A percentile compares a stretch with the other conserved stretches of the same genome.
Conservation (phyloP, 1,139 yeast genomes). For the Zhuliangozyma blackwelliae region DNA sequence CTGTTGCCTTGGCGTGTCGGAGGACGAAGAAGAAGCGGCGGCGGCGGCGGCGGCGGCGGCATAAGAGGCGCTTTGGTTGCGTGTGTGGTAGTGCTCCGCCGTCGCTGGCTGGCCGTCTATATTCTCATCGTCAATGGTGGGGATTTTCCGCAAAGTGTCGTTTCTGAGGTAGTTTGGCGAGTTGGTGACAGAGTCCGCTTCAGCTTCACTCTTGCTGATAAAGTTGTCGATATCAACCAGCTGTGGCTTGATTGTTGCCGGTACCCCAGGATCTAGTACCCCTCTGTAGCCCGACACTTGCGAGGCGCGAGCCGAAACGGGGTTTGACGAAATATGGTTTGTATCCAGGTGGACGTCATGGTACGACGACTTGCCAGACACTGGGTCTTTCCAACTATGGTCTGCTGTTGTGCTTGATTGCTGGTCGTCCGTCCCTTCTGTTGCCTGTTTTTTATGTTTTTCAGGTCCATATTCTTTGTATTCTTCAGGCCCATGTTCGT, state of each 20-base stretch:
- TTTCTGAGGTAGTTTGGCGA: slow-evolving; percentile 16
- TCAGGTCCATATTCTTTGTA: too few relatives aligned
- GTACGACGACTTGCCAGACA: background rate
- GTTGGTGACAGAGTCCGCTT: slow-evolving; percentile 7
- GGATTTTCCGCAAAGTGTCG: slow-evolving; percentile 27
- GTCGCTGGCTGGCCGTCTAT: slow-evolving; percentile 1
- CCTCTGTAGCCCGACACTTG: slow-evolving; percentile 14
- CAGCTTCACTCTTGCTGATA: slow-evolving; percentile 12
- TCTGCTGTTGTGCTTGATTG: too few relatives aligned
- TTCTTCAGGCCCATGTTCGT: background rate
- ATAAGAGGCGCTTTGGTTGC: background rate
- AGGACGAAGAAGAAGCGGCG: background rate
- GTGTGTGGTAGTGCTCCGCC: background rate
- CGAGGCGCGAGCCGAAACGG: slow-evolving; percentile 7
- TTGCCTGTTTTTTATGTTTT: too few relatives aligned
- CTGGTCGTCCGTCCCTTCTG: too few relatives aligned
- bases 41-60: too few relatives aligned
- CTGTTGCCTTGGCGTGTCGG: background rate
- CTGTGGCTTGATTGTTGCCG: slow-evolving; percentile 7
- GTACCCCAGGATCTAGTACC: slow-evolving; percentile 44
- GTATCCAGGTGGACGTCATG: background rate
- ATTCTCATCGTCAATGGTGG: slow-evolving; percentile 34
- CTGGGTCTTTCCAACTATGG: too few relatives aligned
- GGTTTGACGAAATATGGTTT: slow-evolving; percentile 4
- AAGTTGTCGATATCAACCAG: slow-evolving; percentile 10